Conservation (phyloP, 176 grass and related monocot species). For the Avena insularis region DNA sequence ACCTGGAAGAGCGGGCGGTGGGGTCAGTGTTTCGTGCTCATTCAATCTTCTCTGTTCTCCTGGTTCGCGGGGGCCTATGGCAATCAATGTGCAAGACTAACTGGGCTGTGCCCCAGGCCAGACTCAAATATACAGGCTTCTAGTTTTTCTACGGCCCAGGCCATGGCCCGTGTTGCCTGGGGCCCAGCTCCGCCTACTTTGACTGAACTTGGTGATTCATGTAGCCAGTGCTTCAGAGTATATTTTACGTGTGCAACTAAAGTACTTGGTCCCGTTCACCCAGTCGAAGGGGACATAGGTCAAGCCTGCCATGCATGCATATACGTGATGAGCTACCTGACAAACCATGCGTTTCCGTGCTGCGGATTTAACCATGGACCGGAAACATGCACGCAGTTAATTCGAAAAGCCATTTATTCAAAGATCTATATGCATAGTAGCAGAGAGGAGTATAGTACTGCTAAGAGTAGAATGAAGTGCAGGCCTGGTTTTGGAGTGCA, state of each 20-base stretch:
- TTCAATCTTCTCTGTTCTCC: too few species aligned
- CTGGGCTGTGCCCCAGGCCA: too few species aligned
- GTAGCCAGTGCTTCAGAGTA: background rate
- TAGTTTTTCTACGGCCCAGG: too few species aligned
- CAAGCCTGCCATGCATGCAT: background rate
- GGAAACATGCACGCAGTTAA: background rate
- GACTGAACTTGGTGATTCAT: background rate
- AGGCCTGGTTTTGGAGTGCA: background rate
- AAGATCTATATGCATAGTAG: constrained; percentile 12
- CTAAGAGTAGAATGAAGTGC: background rate
- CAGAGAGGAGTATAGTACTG: background rate
- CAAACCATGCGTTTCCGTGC: constrained; percentile 9
- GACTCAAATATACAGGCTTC: too few species aligned
- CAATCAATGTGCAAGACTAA: too few species aligned
- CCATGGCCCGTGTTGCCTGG: too few species aligned
- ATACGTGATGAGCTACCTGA: background rate
- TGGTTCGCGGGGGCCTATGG: too few species aligned
- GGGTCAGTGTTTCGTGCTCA: too few species aligned
- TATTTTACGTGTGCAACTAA: background rate
- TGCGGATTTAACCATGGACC: background rate
- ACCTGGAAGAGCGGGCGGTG: too few species aligned
- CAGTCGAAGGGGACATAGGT: background rate
- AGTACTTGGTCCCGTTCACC: background rate
- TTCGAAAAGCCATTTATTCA: constrained; percentile 11
- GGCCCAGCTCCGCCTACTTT: background rate